Conservation (phyloP, 1,284 basidiomycete species). For the Phellopilus nigrolimitatus region DNA sequence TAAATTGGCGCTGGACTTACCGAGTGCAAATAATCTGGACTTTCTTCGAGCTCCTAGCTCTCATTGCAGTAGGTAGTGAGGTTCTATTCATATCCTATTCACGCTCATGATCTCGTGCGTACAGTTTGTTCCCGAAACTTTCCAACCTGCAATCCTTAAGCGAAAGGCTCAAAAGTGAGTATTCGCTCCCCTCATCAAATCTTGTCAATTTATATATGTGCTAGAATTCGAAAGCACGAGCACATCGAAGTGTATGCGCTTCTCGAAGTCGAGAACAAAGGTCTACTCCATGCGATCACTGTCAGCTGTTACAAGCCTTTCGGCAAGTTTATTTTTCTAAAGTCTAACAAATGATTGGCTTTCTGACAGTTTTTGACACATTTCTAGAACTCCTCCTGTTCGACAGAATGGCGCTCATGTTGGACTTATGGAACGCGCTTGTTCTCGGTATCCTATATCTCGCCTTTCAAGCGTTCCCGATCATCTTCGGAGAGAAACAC, state of each 20-base stretch:
- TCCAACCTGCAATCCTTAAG: slow-evolving; percentile 58
- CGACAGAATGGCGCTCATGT: slow-evolving; percentile 72
- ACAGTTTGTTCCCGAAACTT: slow-evolving; percentile 73
- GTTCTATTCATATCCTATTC: not conserved
- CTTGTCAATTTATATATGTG: not conserved
- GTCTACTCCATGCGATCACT: slow-evolving; percentile 41
- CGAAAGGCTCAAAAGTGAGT: slow-evolving; percentile 42
- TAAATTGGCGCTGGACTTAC: slow-evolving; percentile 78
- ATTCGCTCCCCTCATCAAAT: not conserved
- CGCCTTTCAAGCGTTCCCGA: slow-evolving; percentile 66
- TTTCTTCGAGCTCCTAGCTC: slow-evolving; percentile 40
- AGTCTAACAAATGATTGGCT: not conserved
- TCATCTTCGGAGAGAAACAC: slow-evolving; percentile 61
- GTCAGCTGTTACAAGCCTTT: slow-evolving; percentile 67
- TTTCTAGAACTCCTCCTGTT: slow-evolving; percentile 56
- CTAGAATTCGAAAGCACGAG: slow-evolving; percentile 35
- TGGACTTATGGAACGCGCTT: slow-evolving; percentile 58
- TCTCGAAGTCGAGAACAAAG: slow-evolving; percentile 24
- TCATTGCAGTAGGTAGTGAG: slow-evolving; percentile 42
- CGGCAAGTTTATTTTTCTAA: slow-evolving; percentile 41
- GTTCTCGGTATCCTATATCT: slow-evolving; percentile 75
- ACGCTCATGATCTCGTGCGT: not conserved
- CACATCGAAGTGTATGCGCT: slow-evolving; percentile 39
- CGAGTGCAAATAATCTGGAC: slow-evolving; percentile 63
- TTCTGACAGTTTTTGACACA: not conserved